Evolutionary conservation across 441 rosid species (phyloP).

Genomic region (Kokia cookei): DNA sequence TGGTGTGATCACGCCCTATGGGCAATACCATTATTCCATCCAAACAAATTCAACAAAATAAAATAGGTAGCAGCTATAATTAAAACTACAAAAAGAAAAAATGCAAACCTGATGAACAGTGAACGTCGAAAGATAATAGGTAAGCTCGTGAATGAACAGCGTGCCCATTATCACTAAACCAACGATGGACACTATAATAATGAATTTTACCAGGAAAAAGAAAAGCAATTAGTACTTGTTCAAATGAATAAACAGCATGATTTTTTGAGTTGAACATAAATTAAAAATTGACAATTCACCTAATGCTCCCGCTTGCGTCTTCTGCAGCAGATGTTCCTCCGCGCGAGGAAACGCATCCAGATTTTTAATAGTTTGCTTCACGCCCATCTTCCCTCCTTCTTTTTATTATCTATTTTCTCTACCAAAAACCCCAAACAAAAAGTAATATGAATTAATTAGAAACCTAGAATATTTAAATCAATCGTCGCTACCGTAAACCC

Average conservation of each 20-base stretch:
- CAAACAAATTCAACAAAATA: neutral
- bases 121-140: constrained; percentile 68
- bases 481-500: neutral
- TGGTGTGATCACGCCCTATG: neutral
- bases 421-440: neutral
- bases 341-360: constrained; percentile 96
- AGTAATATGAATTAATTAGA: neutral
- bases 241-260: neutral
- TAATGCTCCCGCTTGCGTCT: constrained; percentile 92
- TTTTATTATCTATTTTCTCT: neutral
- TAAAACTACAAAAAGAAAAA: constrained; percentile 8
- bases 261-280: neutral
- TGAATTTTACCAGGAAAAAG: neutral
- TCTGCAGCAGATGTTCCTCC: constrained; percentile 89
- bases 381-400: constrained; percentile 46
- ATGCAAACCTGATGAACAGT: constrained; percentile 82
- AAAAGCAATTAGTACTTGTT: neutral
- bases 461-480: neutral
- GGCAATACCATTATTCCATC: neutral
- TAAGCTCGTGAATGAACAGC: constrained; percentile 81
- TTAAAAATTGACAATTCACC: constrained; percentile 33
- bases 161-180: constrained; percentile 73
- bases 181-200: constrained; percentile 62
- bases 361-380: constrained; percentile 77
- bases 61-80: neutral